Evolutionary conservation across 495 filamentous ascomycete species (phyloP), one percentile per base, ranked within the genome.

Genomic region (Evansstolkia leycettana): DNA sequence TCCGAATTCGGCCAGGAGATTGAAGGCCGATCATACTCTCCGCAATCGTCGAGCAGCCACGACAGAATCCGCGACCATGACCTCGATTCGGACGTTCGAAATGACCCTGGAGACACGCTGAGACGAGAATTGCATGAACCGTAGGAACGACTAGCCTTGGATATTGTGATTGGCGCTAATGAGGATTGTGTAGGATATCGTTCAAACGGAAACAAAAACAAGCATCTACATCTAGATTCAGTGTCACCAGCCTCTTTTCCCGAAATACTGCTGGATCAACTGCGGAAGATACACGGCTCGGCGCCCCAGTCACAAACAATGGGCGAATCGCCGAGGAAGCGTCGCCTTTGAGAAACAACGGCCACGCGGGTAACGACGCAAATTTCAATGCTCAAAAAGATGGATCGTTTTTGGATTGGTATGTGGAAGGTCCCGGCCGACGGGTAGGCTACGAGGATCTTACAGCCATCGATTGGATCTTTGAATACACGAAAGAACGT

Each of bases 401-500:
- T 48, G 76, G 70, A 16, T 62, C 55, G 11, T 67, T 74, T 13
- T 48, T 81, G 15, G 84, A 94, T 54, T 95, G 89, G 90, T 83
- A 90, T 55, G 73, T 81, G 27, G 88, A 95, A 58, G 86, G 84
- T 4, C 87, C 85, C 3, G 90, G 90, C 1, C 72, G 88, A 33
- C 76, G 90, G 47, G 87, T 95, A 17, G 87, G 82, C 33, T 98
- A 98, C 58, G 90, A 94, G 46, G 83, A 98, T 62, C 69, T 95
- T 49, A 95, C 92, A 10, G 90, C 92, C 10, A 98, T 98, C 55
- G 90, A 98, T 62, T 98, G 90, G 90, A 96, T 95, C 46, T 96
- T 94, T 51, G 90, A 98, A 57, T 94, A 98, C 54, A 90, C 86
- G 16, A 95, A 95, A 56, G 90, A 98, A 57, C 73, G 90, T 12